Evolutionary conservation across 768 basidiomycete genomes (phyloP).

Genomic region (Tylopilus rubrobrunneus): DNA sequence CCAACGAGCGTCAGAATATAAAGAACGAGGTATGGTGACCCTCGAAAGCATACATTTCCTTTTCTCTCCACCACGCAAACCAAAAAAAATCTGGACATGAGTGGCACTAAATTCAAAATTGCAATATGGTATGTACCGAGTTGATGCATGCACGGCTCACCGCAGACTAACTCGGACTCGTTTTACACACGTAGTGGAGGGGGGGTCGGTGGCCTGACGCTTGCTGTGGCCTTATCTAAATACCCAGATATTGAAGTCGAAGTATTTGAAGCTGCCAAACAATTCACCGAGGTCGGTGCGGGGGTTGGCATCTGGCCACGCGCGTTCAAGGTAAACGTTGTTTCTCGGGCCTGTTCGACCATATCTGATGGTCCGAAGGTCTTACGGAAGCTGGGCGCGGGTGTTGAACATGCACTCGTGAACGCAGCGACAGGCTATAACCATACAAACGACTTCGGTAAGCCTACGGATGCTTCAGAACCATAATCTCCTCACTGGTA

Average conservation of each 20-base stretch:
- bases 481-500: too few relatives aligned
- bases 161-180: too few relatives aligned
- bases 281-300: slow-evolving; percentile 55
- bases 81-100: slow-evolving; percentile 4
- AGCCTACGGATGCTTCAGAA: background rate
- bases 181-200: slow-evolving; percentile 33
- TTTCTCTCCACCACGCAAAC: background rate
- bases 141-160: background rate
- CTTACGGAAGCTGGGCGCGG: slow-evolving; percentile 18
- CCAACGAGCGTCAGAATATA: too few relatives aligned
- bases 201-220: slow-evolving; percentile 38
- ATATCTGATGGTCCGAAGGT: slow-evolving; percentile 14
- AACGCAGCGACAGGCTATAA: slow-evolving; percentile 18
- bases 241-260: slow-evolving; percentile 54
- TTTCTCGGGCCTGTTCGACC: background rate
- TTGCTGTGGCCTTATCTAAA: slow-evolving; percentile 33
- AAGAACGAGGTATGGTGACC: too few relatives aligned
- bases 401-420: slow-evolving; percentile 15
- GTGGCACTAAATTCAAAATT: slow-evolving; percentile 23
- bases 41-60: background rate
- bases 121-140: slow-evolving; percentile 26
- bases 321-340: slow-evolving; percentile 20
- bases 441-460: slow-evolving; percentile 22
- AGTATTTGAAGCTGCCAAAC: slow-evolving; percentile 49
- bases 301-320: slow-evolving; percentile 51